Evolutionary conservation across 2,329 filamentous ascomycete species (phyloP), one percentile per base, ranked within the genome.

Genomic region (Hypoxylon sp.): DNA sequence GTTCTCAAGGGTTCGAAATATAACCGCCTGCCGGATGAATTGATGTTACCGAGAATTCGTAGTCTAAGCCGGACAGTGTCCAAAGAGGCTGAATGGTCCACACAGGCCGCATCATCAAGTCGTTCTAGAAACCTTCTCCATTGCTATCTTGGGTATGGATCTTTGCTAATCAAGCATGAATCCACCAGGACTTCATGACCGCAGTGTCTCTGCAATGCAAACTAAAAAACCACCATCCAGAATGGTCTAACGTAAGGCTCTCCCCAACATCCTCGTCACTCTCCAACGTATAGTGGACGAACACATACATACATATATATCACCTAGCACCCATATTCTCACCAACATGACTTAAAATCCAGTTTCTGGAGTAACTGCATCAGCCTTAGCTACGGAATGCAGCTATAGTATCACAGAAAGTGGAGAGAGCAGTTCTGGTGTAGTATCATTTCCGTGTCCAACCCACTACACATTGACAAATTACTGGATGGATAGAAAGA

Each of bases 151-250:
- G n/a, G n/a, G n/a, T n/a, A n/a, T n/a, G n/a, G 36, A 12, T 23
- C 38, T 41, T 47, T 43, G 46, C 63, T 64, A 57, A 65, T 54
- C 35, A 55, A 29, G n/a, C 13, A 26, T 36, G 34, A 36, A 13
- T 34, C 30, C 16, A 31, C n/a, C 55, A 88, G 85, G 84, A 86
- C 57, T 91, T 90, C 71, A 90, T 90, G 87, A 87, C 85, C n/a
- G 78, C 78, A 2, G 79, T 90, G 9, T 83, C 87, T 7, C 72
- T 84, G 21, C 80, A 89, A 63, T 88, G 86, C 71, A 87, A 87
- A 64, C 68, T 81, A 26, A 78, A 80, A 63, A 87, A 83, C 61
- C 88, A 91, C 67, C 88, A 91, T 63, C 87, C 88, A 0, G 87
- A 90, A 68, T 90, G 87, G 87, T 86, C 84, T 2, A 90, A 91